Percentiles rank a stretch among this genome's conserved stretches.
These are phyloP conservation scores for Trichophyton rubrum DNA, from an alignment of 2,329 filamentous ascomycete genomes.

Conservation along the genomic window DNA sequence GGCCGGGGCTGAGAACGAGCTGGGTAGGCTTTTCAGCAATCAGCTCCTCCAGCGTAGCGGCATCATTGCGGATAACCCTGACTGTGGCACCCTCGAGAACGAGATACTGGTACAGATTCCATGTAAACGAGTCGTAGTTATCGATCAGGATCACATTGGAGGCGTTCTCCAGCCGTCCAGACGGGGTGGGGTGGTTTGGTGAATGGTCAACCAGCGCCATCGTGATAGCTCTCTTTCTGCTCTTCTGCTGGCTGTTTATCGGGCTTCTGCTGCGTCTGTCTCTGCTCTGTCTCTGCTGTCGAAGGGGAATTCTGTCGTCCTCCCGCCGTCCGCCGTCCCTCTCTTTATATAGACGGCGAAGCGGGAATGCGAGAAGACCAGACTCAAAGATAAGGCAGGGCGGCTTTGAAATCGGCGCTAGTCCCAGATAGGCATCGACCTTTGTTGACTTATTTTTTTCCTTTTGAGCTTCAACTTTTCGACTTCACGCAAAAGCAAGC, in stretches of 20 bases:
- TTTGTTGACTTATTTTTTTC: conserved; percentile 20
- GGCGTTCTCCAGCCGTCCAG: conserved; percentile 60
- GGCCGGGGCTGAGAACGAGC: conserved; percentile 86
- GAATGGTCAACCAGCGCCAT: conserved; percentile 59
- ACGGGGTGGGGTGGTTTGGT: conserved; percentile 62
- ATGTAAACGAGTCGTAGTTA: conserved; percentile 99
- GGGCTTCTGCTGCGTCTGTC: neutral
- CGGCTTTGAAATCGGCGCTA: conserved; percentile 16
- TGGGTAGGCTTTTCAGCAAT: conserved; percentile 79
- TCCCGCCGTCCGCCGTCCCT: no score
- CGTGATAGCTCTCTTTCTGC: neutral
- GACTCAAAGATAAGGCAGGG: neutral
- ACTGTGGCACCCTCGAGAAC: conserved; percentile 90
- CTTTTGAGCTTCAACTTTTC: conserved; percentile 10
- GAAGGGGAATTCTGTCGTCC: neutral
- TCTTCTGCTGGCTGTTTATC: neutral
- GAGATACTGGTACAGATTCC: conserved; percentile 98
- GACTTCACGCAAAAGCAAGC: conserved; percentile 12
- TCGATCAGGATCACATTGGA: conserved; percentile 91
- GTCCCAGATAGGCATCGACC: conserved; percentile 24
- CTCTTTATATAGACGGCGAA: neutral
- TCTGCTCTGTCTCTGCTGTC: neutral
- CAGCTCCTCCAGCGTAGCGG: conserved; percentile 73
- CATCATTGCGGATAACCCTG: conserved; percentile 82
- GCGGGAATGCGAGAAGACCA: neutral